Evolutionary conservation across 768 basidiomycete genomes (phyloP).

Genomic region (Tulasnella sp.): DNA sequence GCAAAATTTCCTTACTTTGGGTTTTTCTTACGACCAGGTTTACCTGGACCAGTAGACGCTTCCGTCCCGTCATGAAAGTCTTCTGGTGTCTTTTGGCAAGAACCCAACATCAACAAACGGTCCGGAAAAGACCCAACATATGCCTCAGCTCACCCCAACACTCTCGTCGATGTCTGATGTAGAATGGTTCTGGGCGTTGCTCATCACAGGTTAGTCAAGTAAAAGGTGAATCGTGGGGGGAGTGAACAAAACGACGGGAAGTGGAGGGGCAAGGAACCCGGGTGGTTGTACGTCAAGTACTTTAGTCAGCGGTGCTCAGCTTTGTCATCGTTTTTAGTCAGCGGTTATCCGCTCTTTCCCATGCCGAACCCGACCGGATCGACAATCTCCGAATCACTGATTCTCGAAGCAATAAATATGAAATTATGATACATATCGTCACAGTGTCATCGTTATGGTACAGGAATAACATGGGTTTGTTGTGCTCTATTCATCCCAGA

Average conservation of each 20-base stretch:
- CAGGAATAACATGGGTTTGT: constrained; percentile 2
- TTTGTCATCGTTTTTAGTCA: not conserved
- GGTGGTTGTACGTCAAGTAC: not conserved
- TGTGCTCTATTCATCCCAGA: not conserved
- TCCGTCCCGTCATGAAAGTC: not conserved
- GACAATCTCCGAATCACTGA: not conserved
- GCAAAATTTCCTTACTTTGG: constrained; percentile 57
- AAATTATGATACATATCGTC: not conserved
- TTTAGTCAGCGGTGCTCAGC: not conserved
- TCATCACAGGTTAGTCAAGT: not conserved
- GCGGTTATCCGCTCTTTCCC: not conserved
- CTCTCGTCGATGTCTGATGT: constrained; percentile 11
- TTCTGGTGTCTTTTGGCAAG: constrained; percentile 1
- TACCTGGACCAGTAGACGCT: constrained; percentile 34
- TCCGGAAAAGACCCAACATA: not conserved
- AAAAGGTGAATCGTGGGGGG: not conserved
- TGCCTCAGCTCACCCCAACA: not conserved
- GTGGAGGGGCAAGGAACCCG: not conserved
- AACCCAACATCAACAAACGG: not conserved
- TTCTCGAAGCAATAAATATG: not conserved
- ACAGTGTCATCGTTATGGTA: not conserved
- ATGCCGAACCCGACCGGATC: not conserved
- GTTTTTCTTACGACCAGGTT: constrained; percentile 84
- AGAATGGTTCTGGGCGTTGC: not conserved
- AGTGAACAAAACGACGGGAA: not conserved